Evolutionary conservation across 192 early-diverging fungal genomes (phyloP), one percentile per base, ranked within the genome.

Genomic region (Linnemannia elongata): DNA sequence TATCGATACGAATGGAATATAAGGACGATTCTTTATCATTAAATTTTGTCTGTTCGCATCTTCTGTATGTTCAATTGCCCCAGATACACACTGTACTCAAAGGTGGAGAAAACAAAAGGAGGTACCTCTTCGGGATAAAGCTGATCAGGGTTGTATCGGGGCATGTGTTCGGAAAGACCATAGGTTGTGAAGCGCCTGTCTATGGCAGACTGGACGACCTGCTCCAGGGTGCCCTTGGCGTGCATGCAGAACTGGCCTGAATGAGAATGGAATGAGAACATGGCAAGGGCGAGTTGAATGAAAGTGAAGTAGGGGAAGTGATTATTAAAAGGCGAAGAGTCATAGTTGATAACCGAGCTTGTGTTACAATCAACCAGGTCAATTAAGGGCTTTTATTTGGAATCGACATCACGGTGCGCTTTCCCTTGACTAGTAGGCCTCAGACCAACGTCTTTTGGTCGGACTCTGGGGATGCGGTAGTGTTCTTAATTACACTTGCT

Each of bases 241-340:
- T 99, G 98, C 49, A 91, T 90, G 86, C 98, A 99, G 92, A 97
- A 99, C 90, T 98, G 95, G 7, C 98, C 98, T 1, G 97, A 98
- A 84, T 99, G 98, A 18, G 95, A 94, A 81, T 99, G 98, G 72
- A 94, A 92, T 6, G 96, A 96, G 85, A 98, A 93, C 85, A 87
- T 84, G 38, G 72, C n/a, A 52, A 39, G 38, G 72, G 44, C 20
- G 69, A 3, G 42, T 72, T 45, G 44, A 24, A 42, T 60, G 41
- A 45, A 42, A n/a, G n/a, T 44, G 41, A n/a, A 7, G 42, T 7
- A 72, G 41, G 24, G 49, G 47, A 18, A 15, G 49, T 13, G 44
- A 15, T 9, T 9, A 24, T 54, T 20, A 20, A 33, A 33, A 63
- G 8, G 30, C 7, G 57, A 63, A 66, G 60, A 66, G 60, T 66